phyloP scores from a whole-genome alignment of 352 stramenopile genomes.

The Phytophthora sojae region DNA sequence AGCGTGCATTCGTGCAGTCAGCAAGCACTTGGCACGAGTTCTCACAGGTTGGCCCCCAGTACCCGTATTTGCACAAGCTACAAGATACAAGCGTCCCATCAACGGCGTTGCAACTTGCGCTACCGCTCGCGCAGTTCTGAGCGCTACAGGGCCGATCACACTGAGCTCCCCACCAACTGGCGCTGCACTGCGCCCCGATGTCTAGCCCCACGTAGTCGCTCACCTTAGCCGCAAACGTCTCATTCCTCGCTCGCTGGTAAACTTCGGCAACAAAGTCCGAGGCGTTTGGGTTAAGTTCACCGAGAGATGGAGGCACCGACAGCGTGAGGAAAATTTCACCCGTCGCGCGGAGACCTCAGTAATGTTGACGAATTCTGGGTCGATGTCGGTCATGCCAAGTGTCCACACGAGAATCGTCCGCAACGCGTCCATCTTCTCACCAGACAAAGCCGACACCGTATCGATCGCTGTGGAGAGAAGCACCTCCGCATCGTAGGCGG shows the following conservation, averaged over 20 bases:
- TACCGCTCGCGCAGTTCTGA: conserved; percentile 16
- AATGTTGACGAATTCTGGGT: conserved; percentile 33
- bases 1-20: conserved; percentile 22
- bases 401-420: conserved; percentile 27
- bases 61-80: conserved; percentile 20
- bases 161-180: conserved; percentile 20
- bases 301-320: conserved; percentile 32
- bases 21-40: conserved; percentile 21
- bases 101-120: conserved; percentile 29
- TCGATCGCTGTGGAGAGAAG: conserved; percentile 20
- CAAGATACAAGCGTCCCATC: conserved; percentile 27
- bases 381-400: conserved; percentile 38
- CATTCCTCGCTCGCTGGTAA: conserved; percentile 29
- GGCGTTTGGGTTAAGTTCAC: conserved; percentile 28
- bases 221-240: conserved; percentile 18
- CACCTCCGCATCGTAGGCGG: conserved; percentile 34
- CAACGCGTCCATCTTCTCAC: conserved; percentile 17
- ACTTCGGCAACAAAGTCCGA: conserved; percentile 26
- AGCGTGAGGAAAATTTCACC: conserved; percentile 28
- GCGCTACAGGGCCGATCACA: conserved; percentile 22
- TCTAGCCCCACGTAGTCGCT: conserved; percentile 24
- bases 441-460: conserved; percentile 14
- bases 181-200: conserved; percentile 17
- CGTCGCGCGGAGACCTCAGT: conserved; percentile 16
- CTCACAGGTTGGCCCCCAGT: conserved; percentile 24